These are phyloP conservation scores for Uronychia setigera DNA, from an alignment of 73 alveolate genomes.

Conservation along the genomic window DNA sequence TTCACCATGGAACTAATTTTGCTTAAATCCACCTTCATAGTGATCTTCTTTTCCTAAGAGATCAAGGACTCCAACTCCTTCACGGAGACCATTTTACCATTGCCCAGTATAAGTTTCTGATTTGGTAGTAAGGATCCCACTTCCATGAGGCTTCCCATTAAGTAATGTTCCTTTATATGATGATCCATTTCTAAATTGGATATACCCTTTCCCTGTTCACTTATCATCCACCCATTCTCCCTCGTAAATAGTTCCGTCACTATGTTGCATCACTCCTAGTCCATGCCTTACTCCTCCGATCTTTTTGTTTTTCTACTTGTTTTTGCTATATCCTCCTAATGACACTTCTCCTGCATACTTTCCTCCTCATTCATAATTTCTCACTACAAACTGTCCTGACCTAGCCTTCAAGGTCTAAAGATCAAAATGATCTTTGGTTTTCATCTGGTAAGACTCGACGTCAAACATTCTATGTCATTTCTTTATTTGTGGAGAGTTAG, in stretches of 20 bases:
- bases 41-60: background rate
- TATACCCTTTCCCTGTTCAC: background rate
- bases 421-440: background rate
- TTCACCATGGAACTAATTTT: background rate
- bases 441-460: slow-evolving; percentile 1
- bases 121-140: background rate
- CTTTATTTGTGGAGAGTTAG: background rate
- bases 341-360: background rate
- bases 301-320: background rate
- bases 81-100: background rate
- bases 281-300: background rate
- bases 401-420: background rate
- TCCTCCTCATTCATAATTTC: background rate
- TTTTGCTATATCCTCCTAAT: background rate
- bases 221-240: background rate
- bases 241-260: background rate
- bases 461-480: background rate
- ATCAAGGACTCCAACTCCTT: background rate
- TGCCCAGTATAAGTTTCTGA: background rate
- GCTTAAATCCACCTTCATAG: background rate
- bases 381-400: background rate
- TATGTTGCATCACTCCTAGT: background rate
- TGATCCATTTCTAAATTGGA: background rate
- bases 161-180: background rate
- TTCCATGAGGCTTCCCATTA: background rate